A percentile compares a stretch with the other conserved stretches of the same genome.
Evolutionary conservation across 2,329 filamentous ascomycete species (phyloP).

Genomic region (Ophiocordyceps robertsii): DNA sequence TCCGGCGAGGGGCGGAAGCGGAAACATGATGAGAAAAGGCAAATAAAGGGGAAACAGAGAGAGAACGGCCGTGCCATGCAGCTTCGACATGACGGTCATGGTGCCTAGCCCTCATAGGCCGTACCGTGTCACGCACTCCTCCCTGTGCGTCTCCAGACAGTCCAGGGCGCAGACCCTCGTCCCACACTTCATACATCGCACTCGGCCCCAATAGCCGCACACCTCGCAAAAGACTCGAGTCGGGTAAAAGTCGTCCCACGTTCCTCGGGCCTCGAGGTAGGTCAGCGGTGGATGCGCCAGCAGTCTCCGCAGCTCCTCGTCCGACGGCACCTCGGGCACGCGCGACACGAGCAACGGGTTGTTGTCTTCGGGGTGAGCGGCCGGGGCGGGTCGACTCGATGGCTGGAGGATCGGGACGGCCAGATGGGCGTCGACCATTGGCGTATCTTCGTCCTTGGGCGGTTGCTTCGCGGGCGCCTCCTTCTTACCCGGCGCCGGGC

Average conservation of each 20-base stretch:
- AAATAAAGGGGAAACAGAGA: too few relatives aligned
- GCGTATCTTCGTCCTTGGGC: slow-evolving; percentile 12
- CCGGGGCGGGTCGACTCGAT: slow-evolving; percentile 17
- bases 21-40: too few relatives aligned
- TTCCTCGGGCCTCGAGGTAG: slow-evolving; percentile 49
- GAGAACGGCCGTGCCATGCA: too few relatives aligned
- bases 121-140: slow-evolving; percentile 57
- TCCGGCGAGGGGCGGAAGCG: too few relatives aligned
- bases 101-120: slow-evolving; percentile 23
- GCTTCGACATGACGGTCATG: too few relatives aligned
- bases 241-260: slow-evolving; percentile 36
- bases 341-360: slow-evolving; percentile 45
- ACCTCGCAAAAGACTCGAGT: slow-evolving; percentile 60
- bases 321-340: slow-evolving; percentile 43
- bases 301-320: slow-evolving; percentile 50
- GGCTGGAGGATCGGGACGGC: slow-evolving; percentile 18
- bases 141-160: slow-evolving; percentile 58
- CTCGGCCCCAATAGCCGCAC: slow-evolving; percentile 70
- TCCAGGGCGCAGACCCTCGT: slow-evolving; percentile 63
- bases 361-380: slow-evolving; percentile 32
- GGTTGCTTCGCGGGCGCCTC: slow-evolving; percentile 9
- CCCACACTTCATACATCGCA: slow-evolving; percentile 68
- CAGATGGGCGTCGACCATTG: slow-evolving; percentile 11
- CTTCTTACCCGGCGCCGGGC: slow-evolving; percentile 11
- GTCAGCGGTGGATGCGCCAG: slow-evolving; percentile 51